Base-by-base conservation (phyloP, 2,329 filamentous ascomycete genomes). In the Graphiopsis chlorocephala region DNA sequence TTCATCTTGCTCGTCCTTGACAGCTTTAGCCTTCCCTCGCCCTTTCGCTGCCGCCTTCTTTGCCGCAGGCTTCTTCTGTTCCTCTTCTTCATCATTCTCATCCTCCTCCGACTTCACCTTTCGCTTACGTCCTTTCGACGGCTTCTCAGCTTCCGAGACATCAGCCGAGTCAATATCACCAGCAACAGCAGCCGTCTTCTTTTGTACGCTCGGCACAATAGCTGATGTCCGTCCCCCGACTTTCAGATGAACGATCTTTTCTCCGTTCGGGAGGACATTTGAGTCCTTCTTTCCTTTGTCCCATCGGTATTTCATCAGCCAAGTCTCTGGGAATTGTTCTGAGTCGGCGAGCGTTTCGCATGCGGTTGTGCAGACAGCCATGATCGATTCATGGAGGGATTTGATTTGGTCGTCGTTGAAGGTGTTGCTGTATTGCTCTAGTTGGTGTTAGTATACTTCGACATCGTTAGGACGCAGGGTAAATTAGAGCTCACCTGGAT, bases 151-250 rank as follows among this genome's bases (percentile, higher is more conserved):
- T 38, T 67, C 69, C 15, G 65, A 67, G 12, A 45, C 58, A 29
- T 68, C 66, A 29, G 69, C 66, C 12, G 38, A 42, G 3, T 68
- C 69, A 12, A 76, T 71, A 66, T 86, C 85, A 5, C 82, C 85
- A 20, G 84, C 81, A 17, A 87, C 84, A 33, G 82, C 79, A 1
- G 83, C 86, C 2, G 85, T 88, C 82, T 96, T 97, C 81, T 93
- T 96, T 80, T 98, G 95, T 29, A 95, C 80, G 14, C 83, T 87
- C 0, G 93, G 93, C 0, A 96, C 92, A 61, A 94, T 90, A 56
- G 93, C 96, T 73, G 92, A 97, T 3, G 95, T 98, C 53, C 95
- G 83, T 1, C 94, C 93, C 0, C 94, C 94, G 0, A 98, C 94
- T 0, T 90, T 97, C 57, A 98, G 78, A 73, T 94, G 95, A 0